Percentiles rank a stretch among this genome's conserved stretches.
These are phyloP conservation scores for Conringia planisiliqua DNA, from an alignment of 345 rosid genomes.

Conservation along the genomic window DNA sequence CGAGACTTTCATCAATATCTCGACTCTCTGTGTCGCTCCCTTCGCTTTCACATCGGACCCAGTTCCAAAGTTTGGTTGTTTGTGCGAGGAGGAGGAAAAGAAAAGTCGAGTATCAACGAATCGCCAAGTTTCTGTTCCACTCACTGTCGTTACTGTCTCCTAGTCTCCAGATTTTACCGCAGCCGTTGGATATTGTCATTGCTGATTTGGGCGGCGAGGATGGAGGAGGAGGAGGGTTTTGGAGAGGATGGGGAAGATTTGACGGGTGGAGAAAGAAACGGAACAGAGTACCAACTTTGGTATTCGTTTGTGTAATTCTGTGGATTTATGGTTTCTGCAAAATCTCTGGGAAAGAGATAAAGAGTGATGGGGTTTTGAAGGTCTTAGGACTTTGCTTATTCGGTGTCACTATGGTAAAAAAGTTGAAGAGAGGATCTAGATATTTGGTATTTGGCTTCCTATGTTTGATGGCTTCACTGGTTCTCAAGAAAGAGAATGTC, in stretches of 20 bases:
- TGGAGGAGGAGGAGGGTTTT: constrained; percentile 29
- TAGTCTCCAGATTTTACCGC: constrained; percentile 14
- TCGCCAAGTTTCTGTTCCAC: constrained; percentile 6
- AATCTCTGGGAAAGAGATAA: constrained; percentile 15
- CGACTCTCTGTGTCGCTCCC: background rate
- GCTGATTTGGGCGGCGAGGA: constrained; percentile 26
- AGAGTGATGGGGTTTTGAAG: constrained; percentile 19
- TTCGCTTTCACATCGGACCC: constrained; percentile 29
- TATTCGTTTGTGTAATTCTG: constrained; percentile 12
- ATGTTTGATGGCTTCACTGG: constrained; percentile 13
- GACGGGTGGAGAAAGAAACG: constrained; percentile 34
- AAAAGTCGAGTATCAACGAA: background rate
- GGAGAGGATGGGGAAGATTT: constrained; percentile 32
- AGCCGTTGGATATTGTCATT: constrained; percentile 33
- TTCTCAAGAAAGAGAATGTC: background rate
- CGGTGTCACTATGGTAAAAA: constrained; percentile 10
- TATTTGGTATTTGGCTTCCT: constrained; percentile 9
- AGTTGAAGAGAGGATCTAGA: constrained; percentile 19
- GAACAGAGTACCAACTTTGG: constrained; percentile 24
- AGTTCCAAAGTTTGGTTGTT: constrained; percentile 24
- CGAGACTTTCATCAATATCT: constrained; percentile 9
- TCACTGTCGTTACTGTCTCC: constrained; percentile 16
- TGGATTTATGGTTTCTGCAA: constrained; percentile 25
- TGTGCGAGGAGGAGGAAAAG: constrained; percentile 26
- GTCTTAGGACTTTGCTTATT: constrained; percentile 8